Evolutionary conservation across 305 asterid genomes (phyloP).

Genomic region (Solanum chacoense): DNA sequence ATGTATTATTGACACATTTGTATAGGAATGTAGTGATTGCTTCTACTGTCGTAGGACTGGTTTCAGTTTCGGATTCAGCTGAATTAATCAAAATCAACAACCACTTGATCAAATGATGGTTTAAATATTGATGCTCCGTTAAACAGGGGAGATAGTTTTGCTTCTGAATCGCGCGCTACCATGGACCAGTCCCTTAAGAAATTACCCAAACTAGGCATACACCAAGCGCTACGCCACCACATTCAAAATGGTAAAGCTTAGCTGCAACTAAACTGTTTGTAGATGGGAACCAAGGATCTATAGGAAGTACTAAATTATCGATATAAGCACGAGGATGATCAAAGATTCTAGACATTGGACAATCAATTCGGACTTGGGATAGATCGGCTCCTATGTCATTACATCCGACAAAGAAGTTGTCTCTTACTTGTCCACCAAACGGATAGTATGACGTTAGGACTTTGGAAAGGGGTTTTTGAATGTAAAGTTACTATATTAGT

Average conservation of each 20-base stretch:
- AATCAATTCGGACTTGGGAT: not conserved
- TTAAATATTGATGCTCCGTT: not conserved
- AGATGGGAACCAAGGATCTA: not conserved
- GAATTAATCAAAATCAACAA: not conserved
- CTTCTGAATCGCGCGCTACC: not conserved
- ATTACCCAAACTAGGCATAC: not conserved
- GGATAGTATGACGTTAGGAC: not conserved
- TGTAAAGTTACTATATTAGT: no score
- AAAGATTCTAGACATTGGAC: not conserved
- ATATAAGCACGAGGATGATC: not conserved
- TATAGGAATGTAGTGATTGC: not conserved
- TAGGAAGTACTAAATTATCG: not conserved
- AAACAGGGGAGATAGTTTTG: not conserved
- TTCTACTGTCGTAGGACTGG: not conserved
- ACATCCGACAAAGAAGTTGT: not conserved
- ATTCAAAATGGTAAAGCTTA: not conserved
- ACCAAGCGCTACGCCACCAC: not conserved
- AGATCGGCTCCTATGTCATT: not conserved
- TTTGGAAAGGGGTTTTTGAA: not conserved
- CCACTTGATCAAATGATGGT: not conserved
- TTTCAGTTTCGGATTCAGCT: not conserved
- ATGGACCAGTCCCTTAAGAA: not conserved
- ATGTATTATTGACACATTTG: not conserved
- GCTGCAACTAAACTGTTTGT: not conserved
- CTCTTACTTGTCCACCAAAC: not conserved